phyloP scores from a whole-genome alignment of 225 moss, liverwort and hornwort species.

The Polytrichum formosum region DNA sequence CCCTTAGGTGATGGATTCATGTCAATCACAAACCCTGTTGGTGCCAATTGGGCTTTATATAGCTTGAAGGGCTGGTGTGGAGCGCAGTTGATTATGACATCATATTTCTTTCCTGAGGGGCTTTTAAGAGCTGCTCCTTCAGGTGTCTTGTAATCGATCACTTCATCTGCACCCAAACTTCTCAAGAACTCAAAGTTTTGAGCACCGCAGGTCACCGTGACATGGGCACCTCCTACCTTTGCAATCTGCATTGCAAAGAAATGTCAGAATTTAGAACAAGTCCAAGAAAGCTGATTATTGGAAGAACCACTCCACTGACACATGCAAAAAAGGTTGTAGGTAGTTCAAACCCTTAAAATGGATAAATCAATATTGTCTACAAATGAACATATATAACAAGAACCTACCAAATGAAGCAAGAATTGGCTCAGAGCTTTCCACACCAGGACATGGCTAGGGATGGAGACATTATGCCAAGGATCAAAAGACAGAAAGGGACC shows the following conservation, averaged over 20 bases:
- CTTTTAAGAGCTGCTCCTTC: conserved; percentile 32
- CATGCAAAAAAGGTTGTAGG: too few species aligned
- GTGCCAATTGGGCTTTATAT: conserved; percentile 48
- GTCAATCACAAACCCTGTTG: conserved; percentile 47
- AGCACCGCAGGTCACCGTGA: conserved; percentile 50
- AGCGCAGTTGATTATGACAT: conserved; percentile 54
- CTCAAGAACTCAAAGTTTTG: conserved; percentile 45
- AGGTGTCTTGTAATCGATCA: conserved; percentile 40
- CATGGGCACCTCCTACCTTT: conserved; percentile 70
- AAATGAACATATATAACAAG: background rate
- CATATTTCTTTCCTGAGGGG: conserved; percentile 56
- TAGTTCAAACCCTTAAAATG: background rate
- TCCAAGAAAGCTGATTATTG: background rate
- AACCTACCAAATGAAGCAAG: background rate
- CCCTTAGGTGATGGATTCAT: conserved; percentile 27
- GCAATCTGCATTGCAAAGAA: conserved; percentile 48
- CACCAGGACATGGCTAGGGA: background rate
- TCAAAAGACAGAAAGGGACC: conserved; percentile 23
- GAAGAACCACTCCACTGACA: background rate
- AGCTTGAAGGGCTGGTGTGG: conserved; percentile 18
- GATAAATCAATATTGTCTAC: background rate
- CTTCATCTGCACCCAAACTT: conserved; percentile 62
- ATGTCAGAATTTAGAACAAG: background rate
- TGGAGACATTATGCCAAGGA: background rate
- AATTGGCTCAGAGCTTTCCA: background rate